Conservation (phyloP, 1,284 basidiomycete species). For the Sanghuangporus sanghuang region DNA sequence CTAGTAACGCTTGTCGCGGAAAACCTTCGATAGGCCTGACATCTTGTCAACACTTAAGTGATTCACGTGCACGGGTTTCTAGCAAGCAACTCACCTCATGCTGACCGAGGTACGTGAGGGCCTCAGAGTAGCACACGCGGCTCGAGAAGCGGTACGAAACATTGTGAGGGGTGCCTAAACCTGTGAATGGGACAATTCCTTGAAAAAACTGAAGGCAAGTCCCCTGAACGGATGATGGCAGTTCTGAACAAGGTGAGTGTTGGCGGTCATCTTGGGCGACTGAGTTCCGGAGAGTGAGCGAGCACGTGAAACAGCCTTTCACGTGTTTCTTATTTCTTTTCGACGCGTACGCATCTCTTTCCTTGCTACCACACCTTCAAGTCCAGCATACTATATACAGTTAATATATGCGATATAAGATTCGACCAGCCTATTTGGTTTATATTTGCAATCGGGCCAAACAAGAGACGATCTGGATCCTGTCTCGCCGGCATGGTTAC, state of each 20-base stretch:
- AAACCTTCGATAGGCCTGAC: constrained; percentile 24
- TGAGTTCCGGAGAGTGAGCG: background rate
- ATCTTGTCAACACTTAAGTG: background rate
- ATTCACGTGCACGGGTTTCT: background rate
- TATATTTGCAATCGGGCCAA: background rate
- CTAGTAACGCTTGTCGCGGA: constrained; percentile 34
- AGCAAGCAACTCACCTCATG: background rate
- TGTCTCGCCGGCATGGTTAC: background rate
- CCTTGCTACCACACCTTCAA: background rate
- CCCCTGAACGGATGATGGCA: background rate
- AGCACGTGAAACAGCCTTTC: background rate
- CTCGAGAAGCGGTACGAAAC: background rate
- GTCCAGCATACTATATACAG: background rate
- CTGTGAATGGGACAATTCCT: background rate
- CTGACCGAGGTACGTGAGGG: background rate
- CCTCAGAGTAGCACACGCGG: background rate
- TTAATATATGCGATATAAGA: no score
- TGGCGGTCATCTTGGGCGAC: background rate
- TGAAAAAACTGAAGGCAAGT: background rate
- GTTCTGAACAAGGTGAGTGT: background rate
- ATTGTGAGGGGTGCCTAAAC: background rate
- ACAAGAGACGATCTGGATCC: background rate
- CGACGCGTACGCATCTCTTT: background rate
- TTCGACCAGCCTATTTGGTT: background rate
- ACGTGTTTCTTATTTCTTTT: background rate